Conservation (phyloP, 2,329 filamentous ascomycete species). For the Apiospora sp. region DNA sequence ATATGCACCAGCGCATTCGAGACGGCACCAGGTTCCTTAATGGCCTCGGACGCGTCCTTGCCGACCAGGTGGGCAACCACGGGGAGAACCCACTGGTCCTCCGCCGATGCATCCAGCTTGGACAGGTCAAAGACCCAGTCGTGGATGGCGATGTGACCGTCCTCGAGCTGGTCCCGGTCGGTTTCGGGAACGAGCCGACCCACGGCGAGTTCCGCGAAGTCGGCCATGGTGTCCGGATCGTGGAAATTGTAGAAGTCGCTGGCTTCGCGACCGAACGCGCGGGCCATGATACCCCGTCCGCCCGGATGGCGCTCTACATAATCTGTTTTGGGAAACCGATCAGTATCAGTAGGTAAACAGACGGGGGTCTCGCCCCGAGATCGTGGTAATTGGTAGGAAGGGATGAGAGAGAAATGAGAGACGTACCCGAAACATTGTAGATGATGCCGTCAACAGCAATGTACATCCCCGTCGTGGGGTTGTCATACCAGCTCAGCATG, state of each 20-base stretch:
- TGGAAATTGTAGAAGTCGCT: conserved; percentile 30
- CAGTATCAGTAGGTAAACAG: neutral
- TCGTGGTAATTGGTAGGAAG: neutral
- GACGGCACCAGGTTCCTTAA: neutral
- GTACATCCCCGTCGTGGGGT: conserved; percentile 30
- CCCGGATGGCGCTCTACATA: conserved; percentile 33
- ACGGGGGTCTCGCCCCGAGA: no score
- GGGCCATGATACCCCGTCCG: conserved; percentile 26
- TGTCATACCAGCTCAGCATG: conserved; percentile 33
- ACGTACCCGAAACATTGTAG: conserved; percentile 32
- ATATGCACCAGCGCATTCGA: conserved; percentile 26
- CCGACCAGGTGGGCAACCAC: conserved; percentile 23
- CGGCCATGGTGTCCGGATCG: conserved; percentile 25
- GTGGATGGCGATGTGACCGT: conserved; percentile 30
- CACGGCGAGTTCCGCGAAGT: conserved; percentile 27
- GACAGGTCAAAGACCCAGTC: conserved; percentile 34
- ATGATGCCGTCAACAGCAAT: conserved; percentile 29
- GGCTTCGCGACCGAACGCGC: conserved; percentile 29
- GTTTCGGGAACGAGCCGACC: conserved; percentile 32
- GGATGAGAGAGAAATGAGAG: neutral
- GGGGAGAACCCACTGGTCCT: conserved; percentile 20
- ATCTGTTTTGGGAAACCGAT: conserved; percentile 5
- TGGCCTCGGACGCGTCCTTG: conserved; percentile 24
- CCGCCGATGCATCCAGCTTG: conserved; percentile 21
- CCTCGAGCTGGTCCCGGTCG: conserved; percentile 15